A percentile compares a stretch with the other conserved stretches of the same genome.
Conservation (phyloP, 1,284 basidiomycete genomes). For the Puccinia horiana region DNA sequence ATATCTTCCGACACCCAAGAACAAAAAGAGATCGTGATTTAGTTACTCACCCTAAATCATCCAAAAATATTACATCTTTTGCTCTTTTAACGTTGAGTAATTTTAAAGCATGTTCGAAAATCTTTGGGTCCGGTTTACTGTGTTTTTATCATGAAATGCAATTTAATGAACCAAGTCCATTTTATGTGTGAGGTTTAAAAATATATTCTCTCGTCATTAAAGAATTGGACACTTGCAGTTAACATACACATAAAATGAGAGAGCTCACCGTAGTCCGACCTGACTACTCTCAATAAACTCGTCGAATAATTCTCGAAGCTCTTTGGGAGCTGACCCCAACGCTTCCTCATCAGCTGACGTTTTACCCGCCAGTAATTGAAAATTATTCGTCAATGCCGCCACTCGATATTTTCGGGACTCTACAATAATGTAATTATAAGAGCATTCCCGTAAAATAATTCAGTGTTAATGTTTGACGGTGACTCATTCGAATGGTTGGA, state of each 20-base stretch:
- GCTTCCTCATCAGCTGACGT: slow-evolving; percentile 53
- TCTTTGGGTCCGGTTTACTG: slow-evolving; percentile 59
- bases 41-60: slow-evolving; percentile 57
- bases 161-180: neutral
- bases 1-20: neutral
- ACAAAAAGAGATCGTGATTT: neutral
- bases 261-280: slow-evolving; percentile 56
- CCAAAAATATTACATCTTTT: slow-evolving; percentile 58
- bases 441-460: too few species aligned
- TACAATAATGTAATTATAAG: slow-evolving; percentile 2
- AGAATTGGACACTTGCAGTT: too few species aligned
- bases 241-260: neutral
- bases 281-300: slow-evolving; percentile 58
- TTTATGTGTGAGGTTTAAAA: neutral
- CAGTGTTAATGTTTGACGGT: neutral
- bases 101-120: slow-evolving; percentile 58
- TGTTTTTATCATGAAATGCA: neutral
- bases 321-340: slow-evolving; percentile 50
- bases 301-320: slow-evolving; percentile 57
- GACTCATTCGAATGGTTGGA: slow-evolving; percentile 2
- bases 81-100: slow-evolving; percentile 54
- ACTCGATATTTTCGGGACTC: slow-evolving; percentile 53
- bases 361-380: slow-evolving; percentile 54
- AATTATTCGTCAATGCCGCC: slow-evolving; percentile 60
- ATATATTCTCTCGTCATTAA: too few species aligned